Evolutionary conservation across 257 asterid species (phyloP).

Genomic region (Salvia miltiorrhiza): DNA sequence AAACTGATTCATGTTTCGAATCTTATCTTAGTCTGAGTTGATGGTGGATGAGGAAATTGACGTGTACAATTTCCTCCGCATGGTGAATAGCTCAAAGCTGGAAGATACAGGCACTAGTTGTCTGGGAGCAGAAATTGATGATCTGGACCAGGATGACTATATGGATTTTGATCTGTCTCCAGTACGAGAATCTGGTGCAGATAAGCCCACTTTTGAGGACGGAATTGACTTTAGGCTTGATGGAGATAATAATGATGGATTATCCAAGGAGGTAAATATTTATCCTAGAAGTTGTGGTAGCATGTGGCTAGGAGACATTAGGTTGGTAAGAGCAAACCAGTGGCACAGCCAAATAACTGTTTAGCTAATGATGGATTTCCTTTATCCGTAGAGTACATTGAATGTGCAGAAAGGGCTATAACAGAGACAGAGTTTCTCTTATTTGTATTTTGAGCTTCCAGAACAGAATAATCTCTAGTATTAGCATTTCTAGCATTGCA

Average conservation of each 20-base stretch:
- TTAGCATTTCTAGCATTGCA: conserved; percentile 2
- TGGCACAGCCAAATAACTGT: too few species aligned
- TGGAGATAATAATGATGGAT: conserved; percentile 29
- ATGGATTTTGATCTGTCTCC: conserved; percentile 67
- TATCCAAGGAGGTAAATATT: conserved; percentile 34
- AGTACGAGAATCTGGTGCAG: conserved; percentile 55
- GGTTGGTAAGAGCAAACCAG: too few species aligned
- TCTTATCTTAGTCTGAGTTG: conserved; percentile 55
- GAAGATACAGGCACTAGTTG: conserved; percentile 60
- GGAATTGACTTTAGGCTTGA: conserved; percentile 38
- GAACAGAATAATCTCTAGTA: neutral
- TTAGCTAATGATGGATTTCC: too few species aligned
- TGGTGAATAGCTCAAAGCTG: conserved; percentile 54
- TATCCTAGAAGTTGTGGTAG: conserved; percentile 8
- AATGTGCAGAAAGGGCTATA: too few species aligned
- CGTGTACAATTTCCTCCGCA: conserved; percentile 78
- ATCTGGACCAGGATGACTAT: conserved; percentile 54
- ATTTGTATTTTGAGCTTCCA: too few species aligned
- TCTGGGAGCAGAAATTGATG: conserved; percentile 77
- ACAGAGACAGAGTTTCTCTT: too few species aligned
- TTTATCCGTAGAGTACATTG: too few species aligned
- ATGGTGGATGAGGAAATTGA: conserved; percentile 52
- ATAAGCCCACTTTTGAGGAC: conserved; percentile 77
- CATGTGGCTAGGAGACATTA: neutral
- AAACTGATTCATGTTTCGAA: conserved; percentile 11